A percentile compares a stretch with the other conserved stretches of the same genome.
Evolutionary conservation across 2,329 filamentous ascomycete genomes (phyloP).

Genomic region (Rhytidhysteron rufulum): DNA sequence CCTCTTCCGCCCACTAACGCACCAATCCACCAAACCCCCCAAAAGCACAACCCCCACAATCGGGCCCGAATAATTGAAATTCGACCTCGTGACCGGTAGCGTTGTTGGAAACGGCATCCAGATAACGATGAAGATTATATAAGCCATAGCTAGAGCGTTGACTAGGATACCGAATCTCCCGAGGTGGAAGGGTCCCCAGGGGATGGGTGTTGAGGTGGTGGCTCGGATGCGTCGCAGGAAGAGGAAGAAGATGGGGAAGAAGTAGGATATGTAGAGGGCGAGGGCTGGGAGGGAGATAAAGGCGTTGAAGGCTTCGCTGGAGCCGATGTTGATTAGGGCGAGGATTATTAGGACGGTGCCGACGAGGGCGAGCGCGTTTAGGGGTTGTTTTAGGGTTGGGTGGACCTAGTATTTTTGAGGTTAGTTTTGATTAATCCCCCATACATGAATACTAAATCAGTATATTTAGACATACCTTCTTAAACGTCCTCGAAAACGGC

Average conservation of each 20-base stretch:
- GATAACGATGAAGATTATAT: constrained; percentile 19
- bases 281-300: constrained; percentile 27
- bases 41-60: constrained; percentile 18
- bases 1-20: constrained; percentile 18
- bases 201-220: constrained; percentile 7
- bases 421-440: too few relatives aligned
- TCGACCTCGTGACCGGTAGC: constrained; percentile 14
- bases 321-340: constrained; percentile 24
- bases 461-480: constrained; percentile 8
- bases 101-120: constrained; percentile 24
- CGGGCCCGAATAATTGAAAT: constrained; percentile 27
- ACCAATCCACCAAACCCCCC: constrained; percentile 20
- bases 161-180: constrained; percentile 15
- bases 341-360: constrained; percentile 24
- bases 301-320: constrained; percentile 23
- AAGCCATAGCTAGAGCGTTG: constrained; percentile 20
- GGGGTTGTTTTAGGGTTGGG: constrained; percentile 14
- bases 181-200: constrained; percentile 19
- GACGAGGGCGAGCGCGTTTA: constrained; percentile 17
- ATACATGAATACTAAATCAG: too few relatives aligned
- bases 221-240: constrained; percentile 12
- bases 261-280: constrained; percentile 27
- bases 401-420: too few relatives aligned
- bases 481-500: constrained; percentile 23
- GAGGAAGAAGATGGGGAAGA: constrained; percentile 23